Base-by-base conservation (phyloP, 805 yeast genomes). In the Saturnispora mendoncae region DNA sequence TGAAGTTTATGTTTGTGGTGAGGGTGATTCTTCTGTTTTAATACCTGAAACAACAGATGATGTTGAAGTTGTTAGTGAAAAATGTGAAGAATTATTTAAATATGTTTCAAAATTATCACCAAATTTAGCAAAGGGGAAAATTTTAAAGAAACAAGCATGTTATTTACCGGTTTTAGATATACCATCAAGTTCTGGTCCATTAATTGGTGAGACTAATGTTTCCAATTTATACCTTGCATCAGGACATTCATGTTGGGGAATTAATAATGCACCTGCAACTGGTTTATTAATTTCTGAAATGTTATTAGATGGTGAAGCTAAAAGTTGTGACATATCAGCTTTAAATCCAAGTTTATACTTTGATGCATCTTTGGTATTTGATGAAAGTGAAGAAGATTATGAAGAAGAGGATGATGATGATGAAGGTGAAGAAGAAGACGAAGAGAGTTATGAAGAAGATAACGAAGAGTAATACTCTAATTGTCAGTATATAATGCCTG, bases 171-270 rank as follows among this genome's bases (percentile, higher is more conserved):
- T 90, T 4, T 71, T 90, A 39, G 95, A 90, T 57, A 90, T 87
- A 7, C 94, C 97, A 1, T 82, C 94, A 4, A 76, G 85, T 30
- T 76, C 90, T 2, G 98, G 98, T 5, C 98, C 98, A 0, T 67
- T 92, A 41, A 80, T 90, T 51, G 98, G 98, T 35, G 90, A 84
- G 52, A 90, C 97, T 0, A 87, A 87, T 54, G 94, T 88, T 6
- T 76, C 73, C 18, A 78, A 80, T 46, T 65, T 90, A 46, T 83
- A 67, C 52, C 60, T 90, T 42, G 95, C 96, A 2, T 76, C 90
- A 13, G 98, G 97, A 0, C 98, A 90, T 61, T 83, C 95, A 13
- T 92, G 97, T 64, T 90, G 98, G 98, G 98, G 98, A 18, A 92
- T 90, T 48, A 92, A 90, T 64, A 90, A 92, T 61, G 96, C 96